Base-by-base conservation (phyloP, 2,329 filamentous ascomycete genomes). In the Alternaria longipes region DNA sequence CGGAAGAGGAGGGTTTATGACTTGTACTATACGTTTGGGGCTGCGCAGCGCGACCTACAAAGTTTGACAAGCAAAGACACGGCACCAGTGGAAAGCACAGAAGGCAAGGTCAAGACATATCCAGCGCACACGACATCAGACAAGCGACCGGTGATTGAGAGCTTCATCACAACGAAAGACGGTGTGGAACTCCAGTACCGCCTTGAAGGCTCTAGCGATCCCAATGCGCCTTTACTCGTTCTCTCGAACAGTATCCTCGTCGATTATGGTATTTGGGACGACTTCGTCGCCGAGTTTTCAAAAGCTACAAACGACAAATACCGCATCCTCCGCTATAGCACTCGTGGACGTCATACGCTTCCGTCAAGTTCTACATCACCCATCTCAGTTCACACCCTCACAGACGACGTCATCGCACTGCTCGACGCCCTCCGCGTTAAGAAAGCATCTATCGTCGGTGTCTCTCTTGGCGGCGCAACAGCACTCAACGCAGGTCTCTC, bases 241-340 rank as follows among this genome's bases (percentile, higher is more conserved):
- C 90, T 94, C 67, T 85, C 85, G 79, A 96, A 96, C 82, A 94
- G 90, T 1, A 89, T 97, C 51, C 86, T 97, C 8, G 92, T 91
- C 3, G 88, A 90, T 49, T 85, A 90, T 65, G 84, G 86, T 75
- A 95, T 97, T 86, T 97, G 93, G 93, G 90, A 95, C 69, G 83
- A 84, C 2, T 87, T 96, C 60, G 81, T 95, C 1, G 80, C 82
- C 1, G 80, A 86, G n/a, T 84, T 95, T 66, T 76, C 84, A 42
- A 69, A 77, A 12, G 84, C 85, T 52, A 76, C 80, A 0, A 72
- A 86, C 38, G 86, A 89, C 24, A 86, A 88, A 3, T 89, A 92
- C 76, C 89, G 91, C 53, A 85, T 96, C 65, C 82, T 97, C 1
- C 89, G 92, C 9, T 96, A 93, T 80, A 87, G 92, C 75, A 86